Percentiles rank a stretch among this genome's conserved stretches.
phyloP scores from a whole-genome alignment of 805 yeast species.

The Schizosaccharomyces cryophilus region DNA sequence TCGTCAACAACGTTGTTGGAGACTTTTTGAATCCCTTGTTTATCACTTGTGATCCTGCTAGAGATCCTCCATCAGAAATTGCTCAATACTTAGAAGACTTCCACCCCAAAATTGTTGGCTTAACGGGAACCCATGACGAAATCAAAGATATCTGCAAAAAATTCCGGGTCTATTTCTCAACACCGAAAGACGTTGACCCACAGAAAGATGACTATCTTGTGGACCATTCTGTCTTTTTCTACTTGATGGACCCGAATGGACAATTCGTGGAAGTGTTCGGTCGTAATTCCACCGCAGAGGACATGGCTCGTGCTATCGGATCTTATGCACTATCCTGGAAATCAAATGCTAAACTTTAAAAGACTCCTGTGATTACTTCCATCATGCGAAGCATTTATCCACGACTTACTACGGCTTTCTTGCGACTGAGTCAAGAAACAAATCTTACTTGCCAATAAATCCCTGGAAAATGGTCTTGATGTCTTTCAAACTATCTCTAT shows the following conservation, averaged over 20 bases:
- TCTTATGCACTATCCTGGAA: not conserved
- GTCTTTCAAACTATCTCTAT: too few relatives aligned
- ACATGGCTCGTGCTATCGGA: constrained; percentile 25
- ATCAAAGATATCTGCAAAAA: constrained; percentile 68
- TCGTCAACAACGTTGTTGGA: not conserved
- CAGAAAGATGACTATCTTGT: constrained; percentile 81
- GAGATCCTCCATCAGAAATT: constrained; percentile 70
- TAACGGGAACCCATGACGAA: constrained; percentile 74
- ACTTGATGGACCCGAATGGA: constrained; percentile 96
- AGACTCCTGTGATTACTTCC: too few relatives aligned
- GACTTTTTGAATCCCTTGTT: constrained; percentile 32
- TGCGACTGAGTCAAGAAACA: too few relatives aligned
- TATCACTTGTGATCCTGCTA: constrained; percentile 89
- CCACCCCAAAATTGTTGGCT: constrained; percentile 69
- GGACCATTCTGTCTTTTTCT: constrained; percentile 91
- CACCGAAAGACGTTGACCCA: constrained; percentile 79
- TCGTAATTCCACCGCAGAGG: constrained; percentile 58
- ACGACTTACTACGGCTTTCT: too few relatives aligned
- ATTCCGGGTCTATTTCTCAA: constrained; percentile 87
- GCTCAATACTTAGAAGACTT: constrained; percentile 68
- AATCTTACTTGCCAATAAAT: too few relatives aligned
- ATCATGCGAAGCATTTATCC: too few relatives aligned
- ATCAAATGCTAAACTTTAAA: too few relatives aligned
- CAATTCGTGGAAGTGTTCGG: constrained; percentile 86
- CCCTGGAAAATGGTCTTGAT: too few relatives aligned